Evolutionary conservation across 1,284 basidiomycete species (phyloP).

Genomic region (Kwoniella shivajii): DNA sequence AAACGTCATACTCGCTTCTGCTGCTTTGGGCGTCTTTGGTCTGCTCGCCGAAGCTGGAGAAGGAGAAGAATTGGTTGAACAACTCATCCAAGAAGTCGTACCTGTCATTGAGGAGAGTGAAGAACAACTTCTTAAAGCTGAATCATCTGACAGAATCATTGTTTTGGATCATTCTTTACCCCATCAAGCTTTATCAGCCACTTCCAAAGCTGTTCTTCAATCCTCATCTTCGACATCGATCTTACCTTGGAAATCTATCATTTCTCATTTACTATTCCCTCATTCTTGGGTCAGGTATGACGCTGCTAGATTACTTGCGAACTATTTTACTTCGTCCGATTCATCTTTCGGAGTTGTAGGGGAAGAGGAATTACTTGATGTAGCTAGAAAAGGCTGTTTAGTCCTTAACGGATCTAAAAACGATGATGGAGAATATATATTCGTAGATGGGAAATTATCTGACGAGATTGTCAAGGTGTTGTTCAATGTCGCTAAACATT

Average conservation of each 20-base stretch:
- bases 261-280: slow-evolving; percentile 76
- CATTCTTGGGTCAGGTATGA: slow-evolving; percentile 93
- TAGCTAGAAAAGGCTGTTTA: slow-evolving; percentile 73
- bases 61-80: slow-evolving; percentile 11
- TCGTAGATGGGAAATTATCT: slow-evolving; percentile 71
- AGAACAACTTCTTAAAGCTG: slow-evolving; percentile 48
- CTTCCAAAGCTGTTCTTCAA: slow-evolving; percentile 65
- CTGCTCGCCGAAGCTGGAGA: slow-evolving; percentile 66
- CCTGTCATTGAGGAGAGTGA: slow-evolving; percentile 61
- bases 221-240: slow-evolving; percentile 60
- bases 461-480: slow-evolving; percentile 93
- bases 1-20: slow-evolving; percentile 46
- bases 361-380: slow-evolving; percentile 63
- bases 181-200: slow-evolving; percentile 74
- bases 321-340: slow-evolving; percentile 62
- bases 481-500: slow-evolving; percentile 86
- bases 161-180: slow-evolving; percentile 78
- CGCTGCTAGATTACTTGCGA: slow-evolving; percentile 74
- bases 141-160: slow-evolving; percentile 58
- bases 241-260: slow-evolving; percentile 68
- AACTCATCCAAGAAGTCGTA: slow-evolving; percentile 60
- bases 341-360: slow-evolving; percentile 20
- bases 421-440: slow-evolving; percentile 34
- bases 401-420: slow-evolving; percentile 70
- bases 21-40: slow-evolving; percentile 71